A percentile compares a stretch with the other conserved stretches of the same genome.
Evolutionary conservation across 495 filamentous ascomycete species (phyloP).

Genomic region (Podospora tetraspora): DNA sequence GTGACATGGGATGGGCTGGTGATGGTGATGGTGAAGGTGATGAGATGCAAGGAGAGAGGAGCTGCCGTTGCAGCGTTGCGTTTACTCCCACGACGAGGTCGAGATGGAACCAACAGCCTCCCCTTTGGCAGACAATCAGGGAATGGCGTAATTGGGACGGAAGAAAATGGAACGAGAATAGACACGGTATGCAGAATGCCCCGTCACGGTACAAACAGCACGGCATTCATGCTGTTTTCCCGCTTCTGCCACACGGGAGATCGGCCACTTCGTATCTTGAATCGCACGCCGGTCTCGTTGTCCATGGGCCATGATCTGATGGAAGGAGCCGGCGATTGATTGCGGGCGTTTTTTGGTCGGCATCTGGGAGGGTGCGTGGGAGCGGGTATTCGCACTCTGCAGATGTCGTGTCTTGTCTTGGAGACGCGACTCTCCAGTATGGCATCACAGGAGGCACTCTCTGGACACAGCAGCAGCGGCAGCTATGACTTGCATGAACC

Average conservation of each 20-base stretch:
- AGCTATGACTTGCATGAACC: conserved; percentile 6
- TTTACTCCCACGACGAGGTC: no score
- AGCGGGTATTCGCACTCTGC: not conserved
- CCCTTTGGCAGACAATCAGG: not conserved
- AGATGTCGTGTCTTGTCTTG: not conserved
- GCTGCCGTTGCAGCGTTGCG: no score
- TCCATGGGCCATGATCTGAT: not conserved
- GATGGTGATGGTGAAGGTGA: not conserved
- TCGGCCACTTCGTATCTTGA: not conserved
- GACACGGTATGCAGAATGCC: not conserved
- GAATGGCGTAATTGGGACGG: not conserved
- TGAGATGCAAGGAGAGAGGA: no score
- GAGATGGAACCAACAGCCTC: no score
- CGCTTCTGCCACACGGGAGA: not conserved
- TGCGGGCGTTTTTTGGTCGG: not conserved
- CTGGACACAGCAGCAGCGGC: not conserved
- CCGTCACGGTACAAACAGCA: not conserved
- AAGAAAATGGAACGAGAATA: not conserved
- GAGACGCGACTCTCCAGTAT: not conserved
- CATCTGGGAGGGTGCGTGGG: not conserved
- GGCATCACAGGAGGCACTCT: not conserved
- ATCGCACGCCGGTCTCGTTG: not conserved
- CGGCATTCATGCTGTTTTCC: not conserved
- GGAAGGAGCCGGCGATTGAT: not conserved
- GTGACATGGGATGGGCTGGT: no score